These are phyloP conservation scores for Paralagenidium karlingii DNA, from an alignment of 352 stramenopile genomes.

Conservation along the genomic window DNA sequence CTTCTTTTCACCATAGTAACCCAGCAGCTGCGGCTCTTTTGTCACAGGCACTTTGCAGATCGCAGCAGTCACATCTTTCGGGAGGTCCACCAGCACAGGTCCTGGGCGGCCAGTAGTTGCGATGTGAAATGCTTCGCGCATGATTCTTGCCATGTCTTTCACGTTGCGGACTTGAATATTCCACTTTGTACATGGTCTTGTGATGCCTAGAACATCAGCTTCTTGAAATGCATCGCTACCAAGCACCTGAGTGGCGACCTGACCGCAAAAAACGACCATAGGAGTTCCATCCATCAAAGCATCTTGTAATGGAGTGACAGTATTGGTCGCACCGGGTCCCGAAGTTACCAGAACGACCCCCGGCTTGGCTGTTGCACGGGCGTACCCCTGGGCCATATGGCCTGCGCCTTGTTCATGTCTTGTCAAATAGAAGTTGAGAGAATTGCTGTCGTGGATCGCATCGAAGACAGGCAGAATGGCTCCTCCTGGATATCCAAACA, in stretches of 20 bases:
- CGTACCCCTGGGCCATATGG: constrained; percentile 81
- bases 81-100: constrained; percentile 91
- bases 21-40: constrained; percentile 64
- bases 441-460: constrained; percentile 84
- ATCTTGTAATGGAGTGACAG: constrained; percentile 89
- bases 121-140: constrained; percentile 94
- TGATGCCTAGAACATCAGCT: constrained; percentile 78
- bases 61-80: constrained; percentile 89
- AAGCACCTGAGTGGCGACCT: constrained; percentile 88
- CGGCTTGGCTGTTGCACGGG: constrained; percentile 71
- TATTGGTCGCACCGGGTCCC: constrained; percentile 89
- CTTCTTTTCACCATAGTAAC: constrained; percentile 81
- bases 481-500: constrained; percentile 91
- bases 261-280: constrained; percentile 90
- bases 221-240: constrained; percentile 90
- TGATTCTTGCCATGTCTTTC: constrained; percentile 89
- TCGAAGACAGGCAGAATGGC: constrained; percentile 92
- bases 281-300: constrained; percentile 92
- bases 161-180: constrained; percentile 94
- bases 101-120: constrained; percentile 88
- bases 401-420: constrained; percentile 73
- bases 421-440: constrained; percentile 75
- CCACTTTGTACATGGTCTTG: constrained; percentile 91
- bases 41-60: constrained; percentile 57
- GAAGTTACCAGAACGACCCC: constrained; percentile 90